A percentile compares a stretch with the other conserved stretches of the same genome.
phyloP scores from a whole-genome alignment of 75 land plant genomes.

The Picea sitchensis region DNA sequence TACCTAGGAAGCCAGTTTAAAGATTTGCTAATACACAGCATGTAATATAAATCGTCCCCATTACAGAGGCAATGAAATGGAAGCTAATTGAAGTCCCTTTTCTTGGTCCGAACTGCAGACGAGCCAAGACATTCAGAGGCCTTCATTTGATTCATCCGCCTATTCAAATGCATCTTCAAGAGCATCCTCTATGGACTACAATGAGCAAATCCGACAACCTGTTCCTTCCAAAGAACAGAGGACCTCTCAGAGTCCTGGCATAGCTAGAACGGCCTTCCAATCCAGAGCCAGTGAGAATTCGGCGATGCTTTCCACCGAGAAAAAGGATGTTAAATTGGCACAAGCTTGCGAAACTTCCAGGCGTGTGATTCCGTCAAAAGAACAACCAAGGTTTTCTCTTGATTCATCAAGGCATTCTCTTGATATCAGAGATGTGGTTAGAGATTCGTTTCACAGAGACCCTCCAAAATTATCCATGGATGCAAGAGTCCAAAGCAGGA shows the following conservation, averaged over 20 bases:
- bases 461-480: conserved; percentile 35
- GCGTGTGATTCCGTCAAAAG: background rate
- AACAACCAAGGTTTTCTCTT: background rate
- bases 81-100: background rate
- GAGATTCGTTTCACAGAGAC: conserved; percentile 41
- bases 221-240: conserved; percentile 1
- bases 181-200: conserved; percentile 13
- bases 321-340: background rate
- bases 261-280: background rate
- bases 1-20: background rate
- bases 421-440: conserved; percentile 52
- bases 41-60: background rate
- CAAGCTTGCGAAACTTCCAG: conserved; percentile 9
- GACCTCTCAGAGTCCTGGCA: background rate
- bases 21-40: background rate
- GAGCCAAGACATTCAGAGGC: background rate
- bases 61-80: no score
- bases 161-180: conserved; percentile 9
- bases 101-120: background rate
- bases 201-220: background rate
- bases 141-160: background rate
- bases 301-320: background rate
- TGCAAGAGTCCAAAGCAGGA: conserved; percentile 11
- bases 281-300: conserved; percentile 5
- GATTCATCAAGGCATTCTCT: conserved; percentile 26